phyloP scores from a whole-genome alignment of 1,284 basidiomycete species.

The Ganoderma multipileum region DNA sequence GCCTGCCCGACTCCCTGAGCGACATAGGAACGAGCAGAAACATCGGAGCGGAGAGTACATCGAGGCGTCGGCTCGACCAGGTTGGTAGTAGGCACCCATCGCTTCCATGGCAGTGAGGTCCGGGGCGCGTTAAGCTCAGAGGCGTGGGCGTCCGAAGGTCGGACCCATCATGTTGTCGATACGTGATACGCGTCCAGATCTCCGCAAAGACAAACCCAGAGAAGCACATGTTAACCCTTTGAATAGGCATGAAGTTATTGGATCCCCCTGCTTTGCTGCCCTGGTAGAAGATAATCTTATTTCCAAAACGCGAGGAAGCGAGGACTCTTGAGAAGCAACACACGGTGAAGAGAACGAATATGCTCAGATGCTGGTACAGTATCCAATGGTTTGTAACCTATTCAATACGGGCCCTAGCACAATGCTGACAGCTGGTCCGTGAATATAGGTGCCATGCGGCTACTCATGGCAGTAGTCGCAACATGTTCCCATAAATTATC shows the following conservation, averaged over 20 bases:
- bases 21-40: not conserved
- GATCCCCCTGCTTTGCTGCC: not conserved
- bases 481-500: too few relatives aligned
- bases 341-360: not conserved
- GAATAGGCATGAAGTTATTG: not conserved
- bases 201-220: not conserved
- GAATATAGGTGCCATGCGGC: too few relatives aligned
- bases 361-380: not conserved
- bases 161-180: not conserved
- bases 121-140: not conserved
- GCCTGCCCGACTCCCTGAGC: not conserved
- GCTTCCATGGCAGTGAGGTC: constrained; percentile 1
- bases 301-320: not conserved
- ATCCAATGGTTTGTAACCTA: not conserved
- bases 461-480: too few relatives aligned
- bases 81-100: not conserved
- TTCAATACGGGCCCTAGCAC: not conserved
- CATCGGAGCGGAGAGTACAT: not conserved
- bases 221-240: not conserved
- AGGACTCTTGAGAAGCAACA: not conserved
- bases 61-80: not conserved
- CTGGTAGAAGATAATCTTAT: not conserved
- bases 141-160: not conserved
- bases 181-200: not conserved
- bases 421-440: too few relatives aligned